These are phyloP conservation scores for Conoideocrella luteorostrata DNA, from an alignment of 2,329 filamentous ascomycete species.

Conservation along the genomic window DNA sequence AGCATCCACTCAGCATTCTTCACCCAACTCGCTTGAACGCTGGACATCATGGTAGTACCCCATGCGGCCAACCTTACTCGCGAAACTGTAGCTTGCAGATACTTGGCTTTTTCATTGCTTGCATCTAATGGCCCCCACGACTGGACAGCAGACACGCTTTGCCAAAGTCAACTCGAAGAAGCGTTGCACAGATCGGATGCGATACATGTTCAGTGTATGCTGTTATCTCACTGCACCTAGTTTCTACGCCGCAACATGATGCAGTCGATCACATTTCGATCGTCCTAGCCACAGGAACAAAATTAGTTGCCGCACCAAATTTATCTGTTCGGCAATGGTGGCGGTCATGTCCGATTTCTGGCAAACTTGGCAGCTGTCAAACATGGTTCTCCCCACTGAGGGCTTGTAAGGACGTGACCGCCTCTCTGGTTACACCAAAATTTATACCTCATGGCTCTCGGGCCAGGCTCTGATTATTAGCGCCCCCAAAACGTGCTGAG, in stretches of 20 bases:
- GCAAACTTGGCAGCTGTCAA: conserved; percentile 4
- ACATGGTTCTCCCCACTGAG: neutral
- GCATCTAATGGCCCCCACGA: neutral
- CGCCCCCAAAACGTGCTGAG: neutral
- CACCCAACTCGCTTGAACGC: conserved; percentile 1
- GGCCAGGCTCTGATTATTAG: neutral
- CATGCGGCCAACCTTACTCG: neutral
- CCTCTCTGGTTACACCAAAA: neutral
- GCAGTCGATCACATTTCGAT: conserved; percentile 2
- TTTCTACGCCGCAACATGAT: neutral
- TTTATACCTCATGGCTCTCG: neutral
- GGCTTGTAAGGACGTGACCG: neutral
- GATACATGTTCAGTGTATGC: conserved; percentile 1
- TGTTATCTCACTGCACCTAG: neutral
- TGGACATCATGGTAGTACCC: conserved; percentile 1
- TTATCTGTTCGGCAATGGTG: neutral
- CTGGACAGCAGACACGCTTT: neutral
- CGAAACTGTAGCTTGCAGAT: neutral
- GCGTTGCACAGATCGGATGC: neutral
- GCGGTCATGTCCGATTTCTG: neutral
- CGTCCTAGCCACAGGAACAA: neutral
- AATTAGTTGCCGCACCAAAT: neutral
- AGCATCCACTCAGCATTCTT: neutral
- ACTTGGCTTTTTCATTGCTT: neutral
- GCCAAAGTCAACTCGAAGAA: neutral